Base-by-base conservation (phyloP, 1,284 basidiomycete genomes). In the Volvariella volvacea region DNA sequence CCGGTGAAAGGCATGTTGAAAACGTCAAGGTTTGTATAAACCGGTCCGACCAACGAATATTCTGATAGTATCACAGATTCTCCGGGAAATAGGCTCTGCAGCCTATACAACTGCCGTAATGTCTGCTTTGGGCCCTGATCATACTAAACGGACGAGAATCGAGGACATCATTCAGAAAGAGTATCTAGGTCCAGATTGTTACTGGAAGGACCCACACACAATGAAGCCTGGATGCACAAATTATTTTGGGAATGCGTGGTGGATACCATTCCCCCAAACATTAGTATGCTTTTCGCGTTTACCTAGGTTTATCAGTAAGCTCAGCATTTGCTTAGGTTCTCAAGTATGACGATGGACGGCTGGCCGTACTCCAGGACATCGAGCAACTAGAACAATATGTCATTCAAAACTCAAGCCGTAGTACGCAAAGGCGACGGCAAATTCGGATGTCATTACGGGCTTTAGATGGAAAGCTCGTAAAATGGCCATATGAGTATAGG, bases 231-330 rank as follows among this genome's bases (percentile, higher is more conserved):
- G 54, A n/a, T 70, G 74, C 44, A 70, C 65, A 0, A 72, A 69
- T 39, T 76, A 67, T 56, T 88, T 88, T 57, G 86, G 87, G 28
- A 85, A 83, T 53, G 78, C 78, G 30, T 89, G 81, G 78, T 83
- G 80, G 73, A 75, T 82, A 45, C 86, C 80, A n/a, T 92, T 87
- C 58, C 88, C 82, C 9, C 86, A 80, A 2, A 79, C 80, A 0
- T 61, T 87, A 43, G 82, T 81, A 55, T 28, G 33, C 25, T 7
- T 19, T 25, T 30, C 16, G n/a, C 37, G 6, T 21, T 14, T 25
- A n/a, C 36, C 14, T 25, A 19, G 39, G 3, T 37, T 39, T 21
- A n/a, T n/a, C n/a, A n/a, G n/a, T n/a, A n/a, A n/a, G n/a, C n/a
- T n/a, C n/a, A n/a, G n/a, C n/a, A n/a, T 20, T 44, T 17, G 1